These are phyloP conservation scores for Apiospora phragmitis DNA, from an alignment of 2,329 filamentous ascomycete genomes.

Conservation along the genomic window DNA sequence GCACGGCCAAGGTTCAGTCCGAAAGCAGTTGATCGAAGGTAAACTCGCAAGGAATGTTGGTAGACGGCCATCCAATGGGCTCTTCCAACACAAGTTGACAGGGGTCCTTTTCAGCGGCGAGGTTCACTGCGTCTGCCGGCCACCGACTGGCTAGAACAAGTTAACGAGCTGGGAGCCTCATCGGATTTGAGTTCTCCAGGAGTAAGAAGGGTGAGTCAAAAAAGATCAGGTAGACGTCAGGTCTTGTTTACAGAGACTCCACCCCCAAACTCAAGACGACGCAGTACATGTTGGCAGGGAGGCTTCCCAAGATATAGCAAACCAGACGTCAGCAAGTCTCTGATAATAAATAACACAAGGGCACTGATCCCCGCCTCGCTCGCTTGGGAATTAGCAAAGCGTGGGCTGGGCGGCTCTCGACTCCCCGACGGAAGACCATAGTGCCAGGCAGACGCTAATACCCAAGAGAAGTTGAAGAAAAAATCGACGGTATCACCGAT, in stretches of 20 bases:
- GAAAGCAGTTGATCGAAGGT: constrained; percentile 7
- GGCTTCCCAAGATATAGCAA: background rate
- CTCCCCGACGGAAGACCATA: background rate
- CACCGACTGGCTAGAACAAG: constrained; percentile 6
- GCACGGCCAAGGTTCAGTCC: constrained; percentile 5
- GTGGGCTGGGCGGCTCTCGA: background rate
- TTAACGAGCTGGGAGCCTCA: constrained; percentile 6
- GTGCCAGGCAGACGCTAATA: background rate
- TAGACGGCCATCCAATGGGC: background rate
- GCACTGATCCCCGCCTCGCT: background rate
- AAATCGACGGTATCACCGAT: background rate
- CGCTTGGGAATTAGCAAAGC: background rate
- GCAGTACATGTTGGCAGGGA: background rate
- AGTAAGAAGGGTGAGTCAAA: constrained; percentile 7
- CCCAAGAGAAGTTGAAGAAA: background rate
- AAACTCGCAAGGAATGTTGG: constrained; percentile 1
- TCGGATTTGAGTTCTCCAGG: constrained; percentile 10
- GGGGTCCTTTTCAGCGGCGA: background rate
- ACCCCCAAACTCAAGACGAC: background rate
- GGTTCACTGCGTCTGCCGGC: constrained; percentile 6
- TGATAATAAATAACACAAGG: background rate
- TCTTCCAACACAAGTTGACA: constrained; percentile 3
- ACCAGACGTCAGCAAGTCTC: background rate
- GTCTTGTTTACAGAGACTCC: background rate
- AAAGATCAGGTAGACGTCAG: background rate